phyloP scores from a whole-genome alignment of 805 yeast species.

The Metschnikowia cubensis region DNA sequence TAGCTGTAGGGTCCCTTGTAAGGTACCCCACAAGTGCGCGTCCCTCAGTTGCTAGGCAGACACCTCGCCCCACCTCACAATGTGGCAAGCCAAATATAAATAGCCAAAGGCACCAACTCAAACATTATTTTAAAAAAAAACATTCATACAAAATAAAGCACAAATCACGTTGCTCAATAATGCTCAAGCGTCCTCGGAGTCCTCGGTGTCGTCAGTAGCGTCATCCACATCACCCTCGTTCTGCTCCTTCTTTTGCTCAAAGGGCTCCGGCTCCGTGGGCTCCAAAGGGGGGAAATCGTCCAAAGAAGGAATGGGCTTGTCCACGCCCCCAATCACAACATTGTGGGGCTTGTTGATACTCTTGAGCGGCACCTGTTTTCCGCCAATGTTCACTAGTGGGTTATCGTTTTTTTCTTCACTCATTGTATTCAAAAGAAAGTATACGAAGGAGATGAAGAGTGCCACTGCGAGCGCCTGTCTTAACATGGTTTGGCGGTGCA shows the following conservation, averaged over 20 bases:
- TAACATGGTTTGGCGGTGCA: slow-evolving; percentile 11
- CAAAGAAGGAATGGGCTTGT: slow-evolving; percentile 16
- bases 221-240: too few relatives aligned
- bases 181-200: background rate
- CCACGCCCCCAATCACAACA: slow-evolving; percentile 17
- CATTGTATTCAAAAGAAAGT: slow-evolving; percentile 12
- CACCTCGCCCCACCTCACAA: background rate
- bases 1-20: background rate
- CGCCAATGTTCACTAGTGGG: slow-evolving; percentile 29
- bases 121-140: background rate
- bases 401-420: slow-evolving; percentile 14
- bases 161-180: too few relatives aligned
- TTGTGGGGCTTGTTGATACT: slow-evolving; percentile 38
- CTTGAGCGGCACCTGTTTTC: slow-evolving; percentile 34
- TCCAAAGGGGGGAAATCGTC: slow-evolving; percentile 17
- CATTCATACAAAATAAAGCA: background rate
- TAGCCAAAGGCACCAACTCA: background rate
- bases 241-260: background rate
- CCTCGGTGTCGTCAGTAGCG: background rate
- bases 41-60: background rate
- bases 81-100: background rate
- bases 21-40: background rate
- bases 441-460: slow-evolving; percentile 6
- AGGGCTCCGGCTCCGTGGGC: slow-evolving; percentile 11
- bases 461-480: slow-evolving; percentile 12